Base-by-base conservation (phyloP, 2,329 filamentous ascomycete genomes). In the Byssoonygena ceratinophila region DNA sequence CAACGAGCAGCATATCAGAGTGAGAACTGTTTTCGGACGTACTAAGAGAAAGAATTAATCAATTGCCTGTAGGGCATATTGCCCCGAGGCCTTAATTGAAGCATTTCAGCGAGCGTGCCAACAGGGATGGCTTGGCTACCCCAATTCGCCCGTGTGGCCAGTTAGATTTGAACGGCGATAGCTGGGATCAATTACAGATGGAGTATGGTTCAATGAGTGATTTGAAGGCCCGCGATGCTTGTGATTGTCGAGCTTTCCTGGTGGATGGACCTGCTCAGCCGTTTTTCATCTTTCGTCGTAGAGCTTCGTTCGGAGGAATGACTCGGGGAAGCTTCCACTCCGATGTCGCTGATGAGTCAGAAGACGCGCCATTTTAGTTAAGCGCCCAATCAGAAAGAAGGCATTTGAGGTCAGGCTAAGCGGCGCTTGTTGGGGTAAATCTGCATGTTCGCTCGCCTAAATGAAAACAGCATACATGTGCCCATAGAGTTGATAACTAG, bases 21-120 rank as follows among this genome's bases (percentile, higher is more conserved):
- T 9, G 14, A 45, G 14, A 36, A 4, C 7, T 16, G 20, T 31
- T 36, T 44, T 23, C 14, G 16, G n/a, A 48, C 53, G 12, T 54
- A 58, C 57, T 34, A 48, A 11, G 51, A 52, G 8, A 51, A 34
- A 23, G 44, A 49, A 37, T 40, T 40, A 16, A 54, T 22, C 18
- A 54, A 41, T 36, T 31, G 44, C 48, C 43, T 52, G 5, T 25
- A 53, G 57, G 53, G 47, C 51, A 55, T 27, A 25, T 31, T 47
- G 23, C 51, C 53, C 44, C 40, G 32, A 41, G 55, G 31, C 22
- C 51, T 51, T 32, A 55, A 16, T 14, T 54, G 53, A 32, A 58
- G 53, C 57, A 58, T 58, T 37, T 32, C 37, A 22, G 40, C 22
- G 14, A 14, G 23, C 20, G 23, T 44, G 40, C 40, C 22, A 40